Conservation (phyloP, 208 protist genomes). For the Trichomonas vaginalis region DNA sequence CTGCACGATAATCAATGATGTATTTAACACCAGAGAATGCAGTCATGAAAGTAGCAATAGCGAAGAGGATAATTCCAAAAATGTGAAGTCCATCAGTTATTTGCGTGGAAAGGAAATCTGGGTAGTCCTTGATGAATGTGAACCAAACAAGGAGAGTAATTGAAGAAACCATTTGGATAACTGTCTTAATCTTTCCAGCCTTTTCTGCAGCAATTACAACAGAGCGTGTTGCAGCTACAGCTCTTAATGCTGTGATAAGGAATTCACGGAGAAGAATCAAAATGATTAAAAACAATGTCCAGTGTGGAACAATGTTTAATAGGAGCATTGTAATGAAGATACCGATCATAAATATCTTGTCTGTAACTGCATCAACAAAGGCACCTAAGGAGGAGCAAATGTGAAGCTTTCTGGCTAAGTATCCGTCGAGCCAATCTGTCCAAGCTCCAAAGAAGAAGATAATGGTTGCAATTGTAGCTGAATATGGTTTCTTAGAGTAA, state of each 20-base stretch:
- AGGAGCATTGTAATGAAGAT: background rate
- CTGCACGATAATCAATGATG: too few species aligned
- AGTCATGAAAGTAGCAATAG: background rate
- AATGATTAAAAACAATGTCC: background rate
- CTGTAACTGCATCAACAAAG: background rate
- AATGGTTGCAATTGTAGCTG: background rate
- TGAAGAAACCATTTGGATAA: background rate
- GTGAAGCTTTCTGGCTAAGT: background rate
- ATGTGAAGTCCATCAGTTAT: background rate
- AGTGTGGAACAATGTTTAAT: background rate
- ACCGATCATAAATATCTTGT: background rate
- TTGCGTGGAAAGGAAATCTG: background rate
- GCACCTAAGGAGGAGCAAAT: background rate
- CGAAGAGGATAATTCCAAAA: background rate
- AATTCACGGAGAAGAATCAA: background rate
- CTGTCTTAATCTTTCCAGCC: background rate
- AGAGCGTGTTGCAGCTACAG: background rate
- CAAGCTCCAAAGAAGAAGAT: background rate
- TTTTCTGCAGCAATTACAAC: constrained; percentile 10
- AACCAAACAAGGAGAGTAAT: background rate
- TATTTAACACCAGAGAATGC: background rate
- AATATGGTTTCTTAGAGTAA: background rate
- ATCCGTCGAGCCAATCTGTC: background rate
- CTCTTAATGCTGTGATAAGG: background rate
- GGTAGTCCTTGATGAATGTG: background rate